These are phyloP conservation scores for Thielaviopsis punctulata DNA, from an alignment of 2,329 filamentous ascomycete genomes.

Conservation along the genomic window DNA sequence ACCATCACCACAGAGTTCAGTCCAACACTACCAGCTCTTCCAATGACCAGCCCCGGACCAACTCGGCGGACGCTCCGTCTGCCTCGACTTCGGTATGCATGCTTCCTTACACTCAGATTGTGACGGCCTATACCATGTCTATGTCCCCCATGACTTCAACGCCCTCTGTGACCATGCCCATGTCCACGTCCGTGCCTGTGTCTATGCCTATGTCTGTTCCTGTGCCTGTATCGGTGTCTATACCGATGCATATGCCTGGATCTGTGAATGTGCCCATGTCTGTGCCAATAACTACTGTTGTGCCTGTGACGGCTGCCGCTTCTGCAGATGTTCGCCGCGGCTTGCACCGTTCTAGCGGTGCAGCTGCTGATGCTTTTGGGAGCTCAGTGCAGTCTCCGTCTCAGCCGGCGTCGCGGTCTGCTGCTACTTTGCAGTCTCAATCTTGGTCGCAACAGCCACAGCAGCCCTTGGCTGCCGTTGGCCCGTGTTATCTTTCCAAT, in stretches of 20 bases:
- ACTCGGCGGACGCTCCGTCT: constrained; percentile 45
- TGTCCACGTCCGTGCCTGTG: constrained; percentile 13
- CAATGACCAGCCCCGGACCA: constrained; percentile 37
- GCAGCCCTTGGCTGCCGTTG: not conserved
- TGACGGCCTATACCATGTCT: not conserved
- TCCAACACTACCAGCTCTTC: not conserved
- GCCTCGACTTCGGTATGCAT: constrained; percentile 33
- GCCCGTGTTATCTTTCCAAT: not conserved
- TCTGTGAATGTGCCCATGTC: too few relatives aligned
- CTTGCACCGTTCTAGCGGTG: constrained; percentile 34
- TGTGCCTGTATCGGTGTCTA: too few relatives aligned
- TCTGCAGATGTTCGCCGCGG: constrained; percentile 38
- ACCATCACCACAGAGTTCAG: constrained; percentile 6
- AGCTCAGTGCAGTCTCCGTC: constrained; percentile 47
- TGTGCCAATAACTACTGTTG: too few relatives aligned
- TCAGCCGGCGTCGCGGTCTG: constrained; percentile 40
- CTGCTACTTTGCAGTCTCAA: constrained; percentile 13
- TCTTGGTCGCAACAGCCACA: constrained; percentile 8
- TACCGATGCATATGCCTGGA: too few relatives aligned
- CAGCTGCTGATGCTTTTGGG: constrained; percentile 31
- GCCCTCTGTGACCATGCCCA: not conserved
- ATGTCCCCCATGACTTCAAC: not conserved
- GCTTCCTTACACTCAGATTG: not conserved
- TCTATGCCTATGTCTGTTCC: not conserved
- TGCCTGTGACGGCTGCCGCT: too few relatives aligned